Percentiles rank a stretch among this genome's conserved stretches.
phyloP scores from a whole-genome alignment of 345 rosid genomes.

The Acer saccharum region DNA sequence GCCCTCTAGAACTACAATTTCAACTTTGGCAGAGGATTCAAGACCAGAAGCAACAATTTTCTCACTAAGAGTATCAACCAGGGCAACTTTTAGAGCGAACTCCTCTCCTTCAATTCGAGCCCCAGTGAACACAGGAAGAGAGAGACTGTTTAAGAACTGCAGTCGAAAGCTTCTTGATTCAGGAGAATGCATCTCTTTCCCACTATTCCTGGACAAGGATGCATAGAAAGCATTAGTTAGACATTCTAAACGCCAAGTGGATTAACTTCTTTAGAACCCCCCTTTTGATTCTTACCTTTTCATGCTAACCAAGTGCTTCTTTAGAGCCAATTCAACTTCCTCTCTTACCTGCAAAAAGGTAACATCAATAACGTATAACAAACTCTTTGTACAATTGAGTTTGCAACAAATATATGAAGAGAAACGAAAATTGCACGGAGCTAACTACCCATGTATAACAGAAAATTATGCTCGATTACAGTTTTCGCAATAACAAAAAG shows the following conservation, averaged over 20 bases:
- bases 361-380: background rate
- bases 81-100: slow-evolving; percentile 61
- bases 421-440: slow-evolving; percentile 6
- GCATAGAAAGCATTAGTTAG: slow-evolving; percentile 15
- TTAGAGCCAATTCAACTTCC: slow-evolving; percentile 88
- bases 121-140: slow-evolving; percentile 93
- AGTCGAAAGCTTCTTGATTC: slow-evolving; percentile 70
- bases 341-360: slow-evolving; percentile 74
- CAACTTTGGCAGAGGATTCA: slow-evolving; percentile 74
- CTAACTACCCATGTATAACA: too few relatives aligned
- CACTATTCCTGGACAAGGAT: slow-evolving; percentile 56
- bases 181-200: slow-evolving; percentile 56
- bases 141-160: slow-evolving; percentile 63
- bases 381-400: background rate
- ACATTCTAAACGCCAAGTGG: background rate
- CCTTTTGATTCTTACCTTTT: slow-evolving; percentile 52
- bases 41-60: slow-evolving; percentile 60
- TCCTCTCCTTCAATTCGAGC: slow-evolving; percentile 94
- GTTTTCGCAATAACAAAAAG: background rate
- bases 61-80: slow-evolving; percentile 67
- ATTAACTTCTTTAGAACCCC: slow-evolving; percentile 3
- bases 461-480: background rate
- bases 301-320: slow-evolving; percentile 62
- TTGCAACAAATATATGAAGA: background rate
- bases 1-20: slow-evolving; percentile 91